Evolutionary conservation across 2,329 filamentous ascomycete genomes (phyloP), one percentile per base, ranked within the genome.

Genomic region (Colletotrichum lindemuthianum): DNA sequence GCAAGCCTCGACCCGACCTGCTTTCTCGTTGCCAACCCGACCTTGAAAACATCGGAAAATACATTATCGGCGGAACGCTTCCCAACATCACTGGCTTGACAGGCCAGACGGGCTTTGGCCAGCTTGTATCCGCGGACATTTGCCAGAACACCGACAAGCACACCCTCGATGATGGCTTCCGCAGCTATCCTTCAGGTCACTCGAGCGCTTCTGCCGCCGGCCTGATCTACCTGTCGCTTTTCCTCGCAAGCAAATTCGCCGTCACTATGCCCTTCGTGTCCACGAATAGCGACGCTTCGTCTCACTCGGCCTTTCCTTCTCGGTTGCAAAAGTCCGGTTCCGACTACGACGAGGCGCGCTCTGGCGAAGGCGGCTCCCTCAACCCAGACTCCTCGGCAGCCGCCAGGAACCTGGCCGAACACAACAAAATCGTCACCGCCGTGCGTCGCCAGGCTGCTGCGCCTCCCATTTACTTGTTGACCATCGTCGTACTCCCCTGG

Each of bases 161-260:
- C 50, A 80, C 82, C n/a, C 82, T 93, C 52, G 80, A 92, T 55
- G 92, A 97, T 72, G 93, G 92, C 1, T 97, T 97, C 78, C 86
- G 91, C 49, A 94, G 91, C 71, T 97, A 93, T 50, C 79, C 79
- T 40, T 80, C 78, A 59, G 79, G 80, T n/a, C 79, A 82, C 71
- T 73, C 79, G 6, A 93, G 90, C 44, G 89, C 90, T 66, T 86
- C 91, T 5, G 92, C 92, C 70, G 89, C 90, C 10, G 94, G 94
- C 1, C 81, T 97, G 56, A 86, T 93, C 57, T 97, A 97, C 75
- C 85, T 97, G 13, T 91, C 91, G 2, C 86, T 98, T 54, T 97
- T 93, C 82, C 84, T 98, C 24, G 92, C 92, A 69, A 91, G 89
- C 77, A 95, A 94, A 75, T 91, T 95, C 72, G 86, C 88, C 64